Evolutionary conservation across 2,329 filamentous ascomycete species (phyloP).

Genomic region (Sporothrix dimorphospora): DNA sequence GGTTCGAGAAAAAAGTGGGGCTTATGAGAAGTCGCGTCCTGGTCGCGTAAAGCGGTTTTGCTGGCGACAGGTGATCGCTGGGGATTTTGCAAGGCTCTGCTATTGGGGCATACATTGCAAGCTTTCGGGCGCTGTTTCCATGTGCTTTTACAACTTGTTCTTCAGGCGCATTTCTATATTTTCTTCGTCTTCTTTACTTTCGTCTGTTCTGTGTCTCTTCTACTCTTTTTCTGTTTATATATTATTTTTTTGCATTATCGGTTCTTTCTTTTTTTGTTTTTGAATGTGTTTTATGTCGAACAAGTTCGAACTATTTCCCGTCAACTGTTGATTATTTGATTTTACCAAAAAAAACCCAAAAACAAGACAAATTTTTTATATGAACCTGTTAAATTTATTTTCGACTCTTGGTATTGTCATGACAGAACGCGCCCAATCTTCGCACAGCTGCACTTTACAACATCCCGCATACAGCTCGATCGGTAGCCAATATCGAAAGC

Average conservation of each 20-base stretch:
- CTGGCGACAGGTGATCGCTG: background rate
- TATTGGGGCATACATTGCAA: background rate
- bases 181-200: background rate
- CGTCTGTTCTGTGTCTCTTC: background rate
- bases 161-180: background rate
- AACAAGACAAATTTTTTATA: too few relatives aligned
- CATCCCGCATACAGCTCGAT: background rate
- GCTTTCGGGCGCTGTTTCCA: background rate
- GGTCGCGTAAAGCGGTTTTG: conserved; percentile 30
- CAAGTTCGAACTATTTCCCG: too few relatives aligned
- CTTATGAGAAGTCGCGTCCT: conserved; percentile 24
- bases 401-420: too few relatives aligned
- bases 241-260: background rate
- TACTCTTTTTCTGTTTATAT: background rate
- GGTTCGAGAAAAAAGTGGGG: conserved; percentile 24
- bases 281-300: background rate
- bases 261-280: background rate
- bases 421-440: background rate
- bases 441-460: background rate
- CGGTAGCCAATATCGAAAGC: background rate
- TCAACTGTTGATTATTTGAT: background rate
- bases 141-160: too few relatives aligned
- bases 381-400: too few relatives aligned
- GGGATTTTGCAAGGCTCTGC: too few relatives aligned
- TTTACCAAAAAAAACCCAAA: background rate